Conservation (phyloP, 2,329 filamentous ascomycete genomes). For the Neoarthrinium moseri region DNA sequence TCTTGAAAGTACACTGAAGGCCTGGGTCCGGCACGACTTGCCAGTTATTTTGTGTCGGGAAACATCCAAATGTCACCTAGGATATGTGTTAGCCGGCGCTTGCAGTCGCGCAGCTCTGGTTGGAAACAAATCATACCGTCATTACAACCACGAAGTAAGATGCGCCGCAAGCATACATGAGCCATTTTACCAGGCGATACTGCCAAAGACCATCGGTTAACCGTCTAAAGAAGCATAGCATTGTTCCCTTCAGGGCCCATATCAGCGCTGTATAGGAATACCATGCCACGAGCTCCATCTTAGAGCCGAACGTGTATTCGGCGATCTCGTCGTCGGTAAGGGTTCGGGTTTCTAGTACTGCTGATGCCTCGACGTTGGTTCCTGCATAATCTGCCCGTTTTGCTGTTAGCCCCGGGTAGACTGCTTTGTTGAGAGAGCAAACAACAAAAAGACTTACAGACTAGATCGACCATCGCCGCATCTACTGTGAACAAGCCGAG, state of each 20-base stretch:
- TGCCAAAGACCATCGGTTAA: constrained; percentile 30
- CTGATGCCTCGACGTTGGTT: constrained; percentile 5
- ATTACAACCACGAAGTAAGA: constrained; percentile 30
- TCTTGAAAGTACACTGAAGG: constrained; percentile 25
- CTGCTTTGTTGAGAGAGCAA: background rate
- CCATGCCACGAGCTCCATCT: constrained; percentile 3
- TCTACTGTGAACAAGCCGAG: background rate
- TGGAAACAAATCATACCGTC: constrained; percentile 14
- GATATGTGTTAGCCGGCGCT: background rate
- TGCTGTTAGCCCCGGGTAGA: background rate
- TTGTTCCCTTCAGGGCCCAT: constrained; percentile 27
- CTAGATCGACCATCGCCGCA: background rate
- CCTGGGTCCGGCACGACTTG: constrained; percentile 4
- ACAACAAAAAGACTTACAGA: background rate
- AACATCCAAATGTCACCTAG: constrained; percentile 24
- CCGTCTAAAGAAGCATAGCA: constrained; percentile 29
- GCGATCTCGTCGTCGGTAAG: background rate
- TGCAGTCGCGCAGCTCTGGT: background rate
- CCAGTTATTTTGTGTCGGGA: constrained; percentile 22
- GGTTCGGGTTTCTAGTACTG: background rate
- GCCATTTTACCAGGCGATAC: constrained; percentile 23
- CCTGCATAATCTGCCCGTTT: background rate
- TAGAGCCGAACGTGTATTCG: constrained; percentile 3
- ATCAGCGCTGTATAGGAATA: constrained; percentile 12
- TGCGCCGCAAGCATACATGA: constrained; percentile 19